Evolutionary conservation across 2,329 filamentous ascomycete genomes (phyloP).

Genomic region (Fusarium verticillioides): DNA sequence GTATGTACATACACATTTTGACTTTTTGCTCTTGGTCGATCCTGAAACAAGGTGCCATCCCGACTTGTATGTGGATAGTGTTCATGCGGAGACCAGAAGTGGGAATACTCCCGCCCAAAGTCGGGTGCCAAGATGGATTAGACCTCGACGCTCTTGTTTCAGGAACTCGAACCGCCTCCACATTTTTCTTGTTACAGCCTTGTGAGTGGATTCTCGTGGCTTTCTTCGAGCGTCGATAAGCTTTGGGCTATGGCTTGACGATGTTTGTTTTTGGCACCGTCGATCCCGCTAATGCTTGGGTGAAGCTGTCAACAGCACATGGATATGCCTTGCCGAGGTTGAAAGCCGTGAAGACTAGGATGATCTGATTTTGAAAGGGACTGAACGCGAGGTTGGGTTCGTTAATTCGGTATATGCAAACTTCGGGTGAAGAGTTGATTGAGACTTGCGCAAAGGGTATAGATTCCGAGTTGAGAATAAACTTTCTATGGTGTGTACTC

Average conservation of each 20-base stretch:
- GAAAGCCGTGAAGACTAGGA: background rate
- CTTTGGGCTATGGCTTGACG: conserved; percentile 7
- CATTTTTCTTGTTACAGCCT: conserved; percentile 26
- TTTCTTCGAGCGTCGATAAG: background rate
- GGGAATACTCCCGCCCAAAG: conserved; percentile 23
- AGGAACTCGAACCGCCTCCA: conserved; percentile 21
- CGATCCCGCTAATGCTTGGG: background rate
- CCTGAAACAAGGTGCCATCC: conserved; percentile 28
- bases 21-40: conserved; percentile 2
- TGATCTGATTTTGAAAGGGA: background rate
- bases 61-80: conserved; percentile 19
- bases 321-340: background rate
- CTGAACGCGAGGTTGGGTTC: background rate
- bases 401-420: background rate
- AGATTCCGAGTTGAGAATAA: background rate
- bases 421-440: background rate
- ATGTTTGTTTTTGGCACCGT: background rate
- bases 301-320: background rate
- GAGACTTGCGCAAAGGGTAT: background rate
- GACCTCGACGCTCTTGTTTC: conserved; percentile 14
- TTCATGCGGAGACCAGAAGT: conserved; percentile 19
- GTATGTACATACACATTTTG: background rate
- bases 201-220: conserved; percentile 23
- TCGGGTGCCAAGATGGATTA: conserved; percentile 11
- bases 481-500: conserved; percentile 6